These are phyloP conservation scores for Skeletonema potamos DNA, from an alignment of 108 stramenopile species.

Conservation along the genomic window DNA sequence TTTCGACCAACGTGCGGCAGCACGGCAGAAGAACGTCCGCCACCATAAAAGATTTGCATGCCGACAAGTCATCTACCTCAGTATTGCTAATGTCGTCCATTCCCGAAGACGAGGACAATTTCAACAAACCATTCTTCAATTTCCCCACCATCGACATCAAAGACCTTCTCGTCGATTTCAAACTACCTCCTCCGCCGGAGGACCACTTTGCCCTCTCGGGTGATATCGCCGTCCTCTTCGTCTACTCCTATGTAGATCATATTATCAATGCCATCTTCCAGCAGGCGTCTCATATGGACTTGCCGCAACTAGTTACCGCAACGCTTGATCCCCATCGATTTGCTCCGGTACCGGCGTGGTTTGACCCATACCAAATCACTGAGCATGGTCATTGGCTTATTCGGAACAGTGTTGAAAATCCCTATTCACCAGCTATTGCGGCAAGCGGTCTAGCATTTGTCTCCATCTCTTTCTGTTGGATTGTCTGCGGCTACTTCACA, in stretches of 20 bases:
- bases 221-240: slow-evolving; percentile 68
- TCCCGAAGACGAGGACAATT: slow-evolving; percentile 34
- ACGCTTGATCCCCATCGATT: slow-evolving; percentile 1
- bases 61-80: not conserved
- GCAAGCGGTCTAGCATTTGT: slow-evolving; percentile 59
- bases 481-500: slow-evolving; percentile 59
- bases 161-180: not conserved
- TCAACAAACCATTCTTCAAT: not conserved
- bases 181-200: slow-evolving; percentile 71
- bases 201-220: slow-evolving; percentile 75
- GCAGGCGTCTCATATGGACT: slow-evolving; percentile 10
- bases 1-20: not conserved
- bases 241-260: slow-evolving; percentile 78
- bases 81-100: slow-evolving; percentile 26
- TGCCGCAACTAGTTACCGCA: not conserved
- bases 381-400: slow-evolving; percentile 33
- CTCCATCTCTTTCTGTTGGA: slow-evolving; percentile 66
- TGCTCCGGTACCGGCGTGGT: slow-evolving; percentile 63
- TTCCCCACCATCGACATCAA: slow-evolving; percentile 12
- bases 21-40: not conserved
- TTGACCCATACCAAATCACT: slow-evolving; percentile 33
- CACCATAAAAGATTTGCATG: not conserved
- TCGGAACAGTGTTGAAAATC: slow-evolving; percentile 21
- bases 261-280: slow-evolving; percentile 51
- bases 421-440: slow-evolving; percentile 64